Conservation (phyloP, 352 stramenopile species). For the Blastocystis sp. region DNA sequence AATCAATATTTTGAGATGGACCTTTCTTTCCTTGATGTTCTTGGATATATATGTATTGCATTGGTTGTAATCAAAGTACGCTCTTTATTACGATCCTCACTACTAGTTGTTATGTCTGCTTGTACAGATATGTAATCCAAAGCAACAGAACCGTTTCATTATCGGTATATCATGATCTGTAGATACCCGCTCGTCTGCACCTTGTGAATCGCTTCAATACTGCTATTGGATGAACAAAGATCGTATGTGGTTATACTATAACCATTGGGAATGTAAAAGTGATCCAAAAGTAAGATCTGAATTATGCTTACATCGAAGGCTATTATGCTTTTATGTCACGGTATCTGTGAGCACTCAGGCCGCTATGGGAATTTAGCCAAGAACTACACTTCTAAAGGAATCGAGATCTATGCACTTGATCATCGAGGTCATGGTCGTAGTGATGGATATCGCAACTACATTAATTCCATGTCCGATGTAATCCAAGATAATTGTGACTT, state of each 20-base stretch:
- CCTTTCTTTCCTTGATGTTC: neutral
- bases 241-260: slow-evolving; percentile 58
- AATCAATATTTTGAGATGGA: neutral
- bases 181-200: neutral
- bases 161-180: neutral
- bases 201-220: neutral
- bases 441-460: slow-evolving; percentile 69
- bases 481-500: slow-evolving; percentile 67
- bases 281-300: neutral
- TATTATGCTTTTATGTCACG: slow-evolving; percentile 69
- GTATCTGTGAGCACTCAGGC: slow-evolving; percentile 67
- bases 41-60: slow-evolving; percentile 32
- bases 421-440: slow-evolving; percentile 69
- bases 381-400: slow-evolving; percentile 59
- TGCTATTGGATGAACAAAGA: slow-evolving; percentile 50
- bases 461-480: slow-evolving; percentile 69
- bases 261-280: slow-evolving; percentile 11
- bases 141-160: slow-evolving; percentile 14
- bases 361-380: slow-evolving; percentile 58
- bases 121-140: slow-evolving; percentile 43
- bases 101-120: neutral
- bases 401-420: slow-evolving; percentile 69
- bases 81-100: neutral
- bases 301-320: neutral
- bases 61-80: slow-evolving; percentile 4